Evolutionary conservation across 108 stramenopile genomes (phyloP).

Genomic region (Conticribra weissflogii): DNA sequence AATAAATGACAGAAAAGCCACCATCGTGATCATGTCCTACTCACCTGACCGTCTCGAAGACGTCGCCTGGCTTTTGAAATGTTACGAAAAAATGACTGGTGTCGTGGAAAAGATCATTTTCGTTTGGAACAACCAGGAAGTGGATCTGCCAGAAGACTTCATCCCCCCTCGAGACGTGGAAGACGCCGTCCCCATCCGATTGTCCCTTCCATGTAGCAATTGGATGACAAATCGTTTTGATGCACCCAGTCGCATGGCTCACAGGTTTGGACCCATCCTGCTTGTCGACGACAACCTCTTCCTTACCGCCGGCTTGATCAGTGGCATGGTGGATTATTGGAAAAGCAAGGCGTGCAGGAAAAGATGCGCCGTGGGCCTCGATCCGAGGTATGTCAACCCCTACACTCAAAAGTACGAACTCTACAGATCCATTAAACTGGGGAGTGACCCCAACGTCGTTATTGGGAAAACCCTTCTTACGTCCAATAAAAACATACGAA

Average conservation of each 20-base stretch:
- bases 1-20: background rate
- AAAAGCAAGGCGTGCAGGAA: background rate
- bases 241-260: background rate
- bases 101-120: background rate
- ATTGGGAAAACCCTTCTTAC: background rate
- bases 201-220: background rate
- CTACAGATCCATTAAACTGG: background rate
- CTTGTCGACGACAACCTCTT: background rate
- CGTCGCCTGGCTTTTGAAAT: background rate
- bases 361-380: background rate
- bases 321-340: background rate
- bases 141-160: background rate
- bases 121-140: background rate
- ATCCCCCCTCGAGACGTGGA: background rate
- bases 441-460: background rate
- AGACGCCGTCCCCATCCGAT: background rate
- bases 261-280: background rate
- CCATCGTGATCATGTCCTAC: background rate
- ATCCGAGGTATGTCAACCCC: background rate
- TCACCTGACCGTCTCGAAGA: background rate
- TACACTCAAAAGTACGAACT: background rate
- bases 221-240: background rate
- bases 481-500: background rate
- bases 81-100: background rate
- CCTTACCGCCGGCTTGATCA: background rate